Percentiles rank a stretch among this genome's conserved stretches.
Conservation (phyloP, 441 rosid genomes). For the Euphorbia schlechtendalii region DNA sequence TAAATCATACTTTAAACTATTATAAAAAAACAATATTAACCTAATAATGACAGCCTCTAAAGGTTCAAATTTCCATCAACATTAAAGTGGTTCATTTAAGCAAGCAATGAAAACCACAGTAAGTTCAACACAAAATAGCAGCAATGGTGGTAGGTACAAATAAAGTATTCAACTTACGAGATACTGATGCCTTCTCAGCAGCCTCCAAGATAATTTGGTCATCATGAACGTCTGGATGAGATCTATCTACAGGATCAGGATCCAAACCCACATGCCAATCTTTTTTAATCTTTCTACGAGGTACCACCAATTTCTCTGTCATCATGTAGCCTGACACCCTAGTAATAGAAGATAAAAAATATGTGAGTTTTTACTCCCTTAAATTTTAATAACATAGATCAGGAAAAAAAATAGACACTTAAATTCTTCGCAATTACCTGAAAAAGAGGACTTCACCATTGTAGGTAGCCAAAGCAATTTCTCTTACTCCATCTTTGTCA, state of each 20-base stretch:
- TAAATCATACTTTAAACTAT: not conserved
- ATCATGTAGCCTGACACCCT: conserved; percentile 96
- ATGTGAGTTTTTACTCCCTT: not conserved
- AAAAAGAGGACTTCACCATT: conserved; percentile 94
- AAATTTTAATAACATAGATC: not conserved
- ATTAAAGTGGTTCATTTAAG: conserved; percentile 13
- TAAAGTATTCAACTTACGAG: conserved; percentile 41
- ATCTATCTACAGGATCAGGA: conserved; percentile 87
- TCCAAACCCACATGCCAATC: conserved; percentile 88
- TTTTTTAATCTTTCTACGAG: conserved; percentile 82
- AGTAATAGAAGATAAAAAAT: conserved; percentile 13
- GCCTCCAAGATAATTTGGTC: conserved; percentile 58
- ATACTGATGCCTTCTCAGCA: conserved; percentile 33
- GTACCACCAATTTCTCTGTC: conserved; percentile 87
- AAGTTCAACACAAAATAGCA: conserved; percentile 5
- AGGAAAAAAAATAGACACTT: conserved; percentile 2
- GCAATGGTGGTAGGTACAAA: not conserved
- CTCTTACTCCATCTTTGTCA: conserved; percentile 96
- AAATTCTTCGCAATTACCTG: conserved; percentile 46
- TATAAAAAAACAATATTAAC: not conserved
- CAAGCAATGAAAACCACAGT: not conserved
- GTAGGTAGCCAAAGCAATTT: conserved; percentile 92
- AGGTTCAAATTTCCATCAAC: not conserved
- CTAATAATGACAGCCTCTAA: not conserved
- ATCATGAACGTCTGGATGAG: conserved; percentile 89